Base-by-base conservation (phyloP, 1,139 yeast species). In the Kurtzmaniella quercitrusa region DNA sequence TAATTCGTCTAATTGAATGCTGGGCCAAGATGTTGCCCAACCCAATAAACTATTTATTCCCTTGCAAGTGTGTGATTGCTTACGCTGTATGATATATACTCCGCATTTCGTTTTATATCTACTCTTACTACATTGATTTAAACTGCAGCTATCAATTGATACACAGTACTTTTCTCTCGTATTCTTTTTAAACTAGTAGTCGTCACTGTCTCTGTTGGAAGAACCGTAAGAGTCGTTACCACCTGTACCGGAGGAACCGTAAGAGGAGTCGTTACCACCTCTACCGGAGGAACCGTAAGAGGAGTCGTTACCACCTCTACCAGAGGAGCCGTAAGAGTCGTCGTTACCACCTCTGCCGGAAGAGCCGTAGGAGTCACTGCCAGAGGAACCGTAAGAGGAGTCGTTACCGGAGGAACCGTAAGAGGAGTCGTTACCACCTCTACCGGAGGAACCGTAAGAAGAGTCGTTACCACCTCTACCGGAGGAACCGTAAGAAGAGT, bases 301-400 rank as follows among this genome's bases (percentile, higher is more conserved):
- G 11, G 60, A 51, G 38, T 56, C 53, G 25, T 46, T 41, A 17
- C 34, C 34, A 29, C 34, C 34, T 29, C 46, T 44, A 45, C 48
- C 48, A 27, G 57, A 49, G 15, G 55, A 51, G 6, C 63, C 63
- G 44, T 58, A 58, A 9, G 61, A 50, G 42, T 57, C 56, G 37
- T 43, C 45, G 41, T 42, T 45, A 21, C 38, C 48, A 21, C 23
- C 23, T 25, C 47, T 43, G 31, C 52, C 41, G 12, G 44, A 49
- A 25, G 51, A 49, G 18, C 60, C 59, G 34, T 54, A 56, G 33
- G 43, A 37, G 42, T 52, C 43, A 38, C 44, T 47, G 14, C 27
- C 27, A 36, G 55, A 51, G 17, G 62, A 55, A 34, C 62, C 60
- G 44, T 58, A 59, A 25, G 62, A 53, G 40, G 57, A 9, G 25